Percentiles rank a stretch among this genome's conserved stretches.
Evolutionary conservation across 2,329 filamentous ascomycete genomes (phyloP).

Genomic region (Botrytis tulipae): DNA sequence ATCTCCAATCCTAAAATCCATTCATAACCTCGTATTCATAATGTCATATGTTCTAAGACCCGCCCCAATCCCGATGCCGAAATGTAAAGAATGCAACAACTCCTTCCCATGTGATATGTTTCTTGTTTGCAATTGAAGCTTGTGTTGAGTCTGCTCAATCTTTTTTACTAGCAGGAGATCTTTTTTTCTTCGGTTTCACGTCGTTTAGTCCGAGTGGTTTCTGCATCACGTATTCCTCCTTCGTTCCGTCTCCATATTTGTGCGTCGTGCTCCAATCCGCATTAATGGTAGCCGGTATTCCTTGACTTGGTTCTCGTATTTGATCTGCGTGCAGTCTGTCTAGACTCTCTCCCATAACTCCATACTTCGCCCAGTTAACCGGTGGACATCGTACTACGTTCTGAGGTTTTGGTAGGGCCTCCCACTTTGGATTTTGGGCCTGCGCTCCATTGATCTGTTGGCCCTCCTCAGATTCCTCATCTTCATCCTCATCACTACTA

Average conservation of each 20-base stretch:
- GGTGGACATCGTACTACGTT: slow-evolving; percentile 82
- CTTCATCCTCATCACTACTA: slow-evolving; percentile 23
- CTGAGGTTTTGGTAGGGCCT: slow-evolving; percentile 71
- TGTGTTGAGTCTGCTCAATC: neutral
- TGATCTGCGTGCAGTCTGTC: slow-evolving; percentile 86
- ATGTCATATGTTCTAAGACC: slow-evolving; percentile 5
- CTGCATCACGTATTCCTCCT: slow-evolving; percentile 4
- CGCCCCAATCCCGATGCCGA: slow-evolving; percentile 4
- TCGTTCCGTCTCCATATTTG: slow-evolving; percentile 39
- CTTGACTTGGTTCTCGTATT: slow-evolving; percentile 59
- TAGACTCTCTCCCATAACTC: slow-evolving; percentile 78
- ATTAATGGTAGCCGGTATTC: slow-evolving; percentile 47
- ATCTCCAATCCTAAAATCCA: slow-evolving; percentile 3
- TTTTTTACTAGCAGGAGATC: slow-evolving; percentile 33
- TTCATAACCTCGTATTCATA: slow-evolving; percentile 13
- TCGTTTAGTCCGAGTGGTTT: slow-evolving; percentile 9
- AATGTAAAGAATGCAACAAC: slow-evolving; percentile 3
- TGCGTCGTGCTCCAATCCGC: slow-evolving; percentile 50
- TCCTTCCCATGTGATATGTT: neutral
- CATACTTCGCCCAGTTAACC: slow-evolving; percentile 94
- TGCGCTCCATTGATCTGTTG: slow-evolving; percentile 6
- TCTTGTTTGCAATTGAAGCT: neutral
- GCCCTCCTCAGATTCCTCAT: slow-evolving; percentile 26
- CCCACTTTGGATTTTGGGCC: slow-evolving; percentile 47
- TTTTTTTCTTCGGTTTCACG: slow-evolving; percentile 41